Evolutionary conservation across 352 stramenopile genomes (phyloP), one percentile per base, ranked within the genome.

Genomic region (Pythium insidiosum): DNA sequence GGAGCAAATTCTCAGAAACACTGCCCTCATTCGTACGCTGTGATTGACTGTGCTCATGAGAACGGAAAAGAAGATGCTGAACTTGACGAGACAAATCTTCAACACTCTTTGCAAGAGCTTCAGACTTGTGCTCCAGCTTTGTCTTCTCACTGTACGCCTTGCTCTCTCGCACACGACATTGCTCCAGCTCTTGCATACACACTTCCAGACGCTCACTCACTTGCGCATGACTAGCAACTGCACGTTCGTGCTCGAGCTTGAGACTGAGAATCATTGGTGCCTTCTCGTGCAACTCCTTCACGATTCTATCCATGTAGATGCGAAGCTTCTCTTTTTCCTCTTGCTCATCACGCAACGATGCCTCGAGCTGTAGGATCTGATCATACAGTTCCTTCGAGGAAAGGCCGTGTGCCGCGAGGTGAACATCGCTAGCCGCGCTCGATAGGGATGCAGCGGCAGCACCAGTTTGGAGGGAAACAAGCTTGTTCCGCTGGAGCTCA

Each of bases 61-160:
- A 75, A 20, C 71, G 69, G 62, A 85, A 88, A 7, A 91, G 58
- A 38, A 91, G 34, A 44, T 93, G 72, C 59, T 97, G 94, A 5
- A 98, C 84, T 61, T 98, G 94, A 9, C 76, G 73, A 5, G 88
- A 94, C 36, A 98, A 65, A 50, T 97, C 89, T 21, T 90, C 73
- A 25, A 94, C 88, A 31, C 84, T 88, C 45, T 84, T 69, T 19
- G 68, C 64, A 16, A 96, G 61, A 22, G 85, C 74, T 3, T 81
- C 60, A 28, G 76, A 84, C 46, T 95, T 79, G 25, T 66, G 65
- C 58, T 89, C 71, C 36, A 81, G 67, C 15, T 67, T 49, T 28
- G 50, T 56, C 47, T 88, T 82, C 30, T 94, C 86, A 12, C 70
- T 58, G 39, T 53, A 58, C n/a, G 69, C 67, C 13, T 71, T 51